Percentiles rank a stretch among this genome's conserved stretches.
Conservation (phyloP, 371 early-diverging fungal species). For the Saksenaea vasiformis region DNA sequence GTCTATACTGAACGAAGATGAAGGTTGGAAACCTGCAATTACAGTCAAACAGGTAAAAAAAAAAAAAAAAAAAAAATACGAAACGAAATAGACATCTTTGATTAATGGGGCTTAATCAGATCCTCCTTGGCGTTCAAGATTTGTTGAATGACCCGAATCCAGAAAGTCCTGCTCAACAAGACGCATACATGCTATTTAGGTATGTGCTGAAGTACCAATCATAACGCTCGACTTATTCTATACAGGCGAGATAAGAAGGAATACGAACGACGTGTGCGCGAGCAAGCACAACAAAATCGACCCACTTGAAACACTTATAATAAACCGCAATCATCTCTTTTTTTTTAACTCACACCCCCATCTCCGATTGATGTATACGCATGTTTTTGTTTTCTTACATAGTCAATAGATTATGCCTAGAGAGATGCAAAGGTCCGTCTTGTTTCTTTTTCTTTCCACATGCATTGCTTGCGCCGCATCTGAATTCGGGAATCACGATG, state of each 20-base stretch:
- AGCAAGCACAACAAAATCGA: constrained; percentile 67
- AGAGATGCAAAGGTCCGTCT: no score
- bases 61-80: background rate
- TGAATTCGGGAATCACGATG: no score
- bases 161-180: constrained; percentile 93
- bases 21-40: constrained; percentile 98
- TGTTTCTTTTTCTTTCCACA: no score
- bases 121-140: constrained; percentile 90
- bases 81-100: background rate
- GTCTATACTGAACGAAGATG: constrained; percentile 96
- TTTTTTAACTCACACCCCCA: no score
- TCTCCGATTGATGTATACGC: no score
- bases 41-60: constrained; percentile 92
- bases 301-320: constrained; percentile 12
- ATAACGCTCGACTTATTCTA: background rate
- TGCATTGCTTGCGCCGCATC: no score
- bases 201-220: constrained; percentile 30
- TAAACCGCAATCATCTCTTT: no score
- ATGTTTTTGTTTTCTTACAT: no score
- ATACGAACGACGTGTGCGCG: constrained; percentile 77
- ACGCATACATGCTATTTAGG: constrained; percentile 89
- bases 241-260: constrained; percentile 62
- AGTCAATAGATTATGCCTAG: no score
- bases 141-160: constrained; percentile 97
- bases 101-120: no score